Evolutionary conservation across 371 early-diverging fungal species (phyloP).

Genomic region (Mucor circinelloides): DNA sequence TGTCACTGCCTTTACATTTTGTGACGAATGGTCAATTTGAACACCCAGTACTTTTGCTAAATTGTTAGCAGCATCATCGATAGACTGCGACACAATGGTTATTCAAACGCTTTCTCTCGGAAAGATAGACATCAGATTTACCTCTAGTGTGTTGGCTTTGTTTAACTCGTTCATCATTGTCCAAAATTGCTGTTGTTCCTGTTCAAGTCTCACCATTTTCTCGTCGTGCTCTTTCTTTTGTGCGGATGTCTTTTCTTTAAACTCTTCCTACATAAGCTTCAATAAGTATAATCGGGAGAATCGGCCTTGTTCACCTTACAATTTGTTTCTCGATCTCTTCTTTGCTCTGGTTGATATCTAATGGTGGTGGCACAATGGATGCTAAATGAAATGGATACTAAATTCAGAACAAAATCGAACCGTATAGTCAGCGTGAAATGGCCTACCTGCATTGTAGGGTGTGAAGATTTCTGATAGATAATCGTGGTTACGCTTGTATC

Average conservation of each 20-base stretch:
- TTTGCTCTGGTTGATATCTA: conserved; percentile 36
- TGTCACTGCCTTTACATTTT: conserved; percentile 18
- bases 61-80: conserved; percentile 14
- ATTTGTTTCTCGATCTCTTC: conserved; percentile 39
- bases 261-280: conserved; percentile 27
- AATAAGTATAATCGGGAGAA: not conserved
- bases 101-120: not conserved
- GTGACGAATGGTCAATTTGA: conserved; percentile 28
- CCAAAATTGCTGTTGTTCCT: conserved; percentile 48
- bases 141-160: conserved; percentile 46
- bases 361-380: conserved; percentile 44
- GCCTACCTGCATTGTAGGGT: conserved; percentile 63
- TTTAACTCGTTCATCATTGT: conserved; percentile 40
- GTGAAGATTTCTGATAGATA: conserved; percentile 79
- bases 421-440: not conserved
- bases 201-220: conserved; percentile 35
- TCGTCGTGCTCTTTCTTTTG: conserved; percentile 38
- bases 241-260: conserved; percentile 31
- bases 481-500: conserved; percentile 83
- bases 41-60: conserved; percentile 25
- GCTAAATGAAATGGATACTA: conserved; percentile 6
- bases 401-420: not conserved
- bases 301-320: conserved; percentile 6
- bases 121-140: conserved; percentile 8
- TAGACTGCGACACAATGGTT: conserved; percentile 16